A percentile compares a stretch with the other conserved stretches of the same genome.
phyloP scores from a whole-genome alignment of 768 basidiomycete genomes.

The Boletus subcaerulescens region DNA sequence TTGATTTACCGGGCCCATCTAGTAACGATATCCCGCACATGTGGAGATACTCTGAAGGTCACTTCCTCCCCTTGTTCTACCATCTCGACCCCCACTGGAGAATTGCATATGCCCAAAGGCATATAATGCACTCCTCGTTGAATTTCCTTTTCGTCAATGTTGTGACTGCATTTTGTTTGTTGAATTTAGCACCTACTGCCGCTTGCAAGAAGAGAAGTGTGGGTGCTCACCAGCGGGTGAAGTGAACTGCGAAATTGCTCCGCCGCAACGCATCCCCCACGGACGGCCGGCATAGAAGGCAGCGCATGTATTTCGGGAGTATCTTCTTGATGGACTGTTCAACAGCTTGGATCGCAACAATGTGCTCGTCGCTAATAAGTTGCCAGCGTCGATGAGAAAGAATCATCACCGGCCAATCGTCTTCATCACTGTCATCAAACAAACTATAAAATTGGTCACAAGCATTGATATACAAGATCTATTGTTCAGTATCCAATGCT shows the following conservation, averaged over 20 bases:
- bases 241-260: not conserved
- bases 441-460: fast-evolving
- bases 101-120: not conserved
- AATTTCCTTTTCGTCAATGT: not conserved
- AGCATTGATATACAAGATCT: not conserved
- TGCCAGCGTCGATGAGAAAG: not conserved
- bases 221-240: not conserved
- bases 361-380: slow-evolving; percentile 2
- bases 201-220: not conserved
- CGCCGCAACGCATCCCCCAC: not conserved
- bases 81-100: not conserved
- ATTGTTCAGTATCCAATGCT: not conserved
- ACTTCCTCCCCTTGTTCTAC: no score
- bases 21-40: no score
- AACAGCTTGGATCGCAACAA: slow-evolving; percentile 3
- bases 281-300: slow-evolving; percentile 6
- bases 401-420: no score
- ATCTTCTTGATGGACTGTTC: not conserved
- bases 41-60: no score
- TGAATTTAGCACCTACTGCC: not conserved
- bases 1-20: no score
- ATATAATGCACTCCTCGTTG: not conserved
- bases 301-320: not conserved
- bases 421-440: no score
- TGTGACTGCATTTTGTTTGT: not conserved